Percentiles rank a stretch among this genome's conserved stretches.
Conservation (phyloP, 2,329 filamentous ascomycete genomes). For the Mycocentrospora acerina region DNA sequence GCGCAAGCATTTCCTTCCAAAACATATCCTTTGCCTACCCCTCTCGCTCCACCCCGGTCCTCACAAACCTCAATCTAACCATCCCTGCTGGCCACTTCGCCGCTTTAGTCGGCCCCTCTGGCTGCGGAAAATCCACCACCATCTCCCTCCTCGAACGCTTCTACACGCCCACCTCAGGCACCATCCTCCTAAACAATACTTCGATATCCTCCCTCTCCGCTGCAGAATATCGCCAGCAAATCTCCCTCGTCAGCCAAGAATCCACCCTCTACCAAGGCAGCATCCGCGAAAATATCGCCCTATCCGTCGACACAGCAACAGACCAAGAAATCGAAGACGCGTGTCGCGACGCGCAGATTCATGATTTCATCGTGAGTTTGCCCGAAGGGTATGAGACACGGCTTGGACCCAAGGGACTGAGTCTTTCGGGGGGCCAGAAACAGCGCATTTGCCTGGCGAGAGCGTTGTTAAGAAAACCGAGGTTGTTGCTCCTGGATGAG, state of each 20-base stretch:
- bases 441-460: conserved; percentile 38
- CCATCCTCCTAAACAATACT: conserved; percentile 57
- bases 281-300: conserved; percentile 43
- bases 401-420: conserved; percentile 40
- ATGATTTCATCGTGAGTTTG: conserved; percentile 41
- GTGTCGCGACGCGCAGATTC: conserved; percentile 41
- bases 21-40: conserved; percentile 95
- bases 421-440: conserved; percentile 38
- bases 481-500: conserved; percentile 39
- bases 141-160: conserved; percentile 89
- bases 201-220: conserved; percentile 42
- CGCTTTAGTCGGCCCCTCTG: conserved; percentile 69
- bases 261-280: conserved; percentile 50
- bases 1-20: conserved; percentile 72
- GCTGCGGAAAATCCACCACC: conserved; percentile 85
- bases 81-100: conserved; percentile 65
- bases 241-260: conserved; percentile 51
- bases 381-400: conserved; percentile 39
- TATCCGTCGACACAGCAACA: conserved; percentile 35
- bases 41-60: conserved; percentile 73
- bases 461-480: conserved; percentile 35
- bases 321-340: conserved; percentile 30
- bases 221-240: conserved; percentile 41
- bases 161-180: conserved; percentile 68
- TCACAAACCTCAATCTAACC: conserved; percentile 50